Conservation (phyloP, 1,139 yeast genomes). For the Blastobotrys serpentis region DNA sequence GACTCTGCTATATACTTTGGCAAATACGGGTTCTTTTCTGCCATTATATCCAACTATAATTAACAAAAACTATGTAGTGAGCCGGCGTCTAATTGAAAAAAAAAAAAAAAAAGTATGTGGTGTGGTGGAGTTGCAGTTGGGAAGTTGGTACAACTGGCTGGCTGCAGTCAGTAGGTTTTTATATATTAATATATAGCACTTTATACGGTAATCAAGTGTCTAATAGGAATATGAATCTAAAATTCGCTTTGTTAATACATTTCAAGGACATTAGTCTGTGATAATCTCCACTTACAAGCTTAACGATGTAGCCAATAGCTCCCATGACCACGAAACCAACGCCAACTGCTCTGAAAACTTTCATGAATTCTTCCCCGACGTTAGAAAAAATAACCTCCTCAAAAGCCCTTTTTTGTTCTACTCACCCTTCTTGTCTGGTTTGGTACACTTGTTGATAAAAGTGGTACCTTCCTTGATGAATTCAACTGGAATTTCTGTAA, state of each 20-base stretch:
- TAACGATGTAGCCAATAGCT: slow-evolving; percentile 92
- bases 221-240: slow-evolving; percentile 89
- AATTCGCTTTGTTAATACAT: too few relatives aligned
- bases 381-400: slow-evolving; percentile 4
- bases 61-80: too few relatives aligned
- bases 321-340: slow-evolving; percentile 97
- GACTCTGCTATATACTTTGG: slow-evolving; percentile 50
- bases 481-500: slow-evolving; percentile 86
- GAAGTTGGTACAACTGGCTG: too few relatives aligned
- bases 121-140: not conserved
- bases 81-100: too few relatives aligned
- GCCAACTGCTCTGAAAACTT: slow-evolving; percentile 93
- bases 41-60: too few relatives aligned
- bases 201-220: slow-evolving; percentile 85
- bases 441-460: slow-evolving; percentile 86
- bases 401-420: slow-evolving; percentile 21
- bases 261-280: too few relatives aligned
- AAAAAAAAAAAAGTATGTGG: not conserved
- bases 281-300: slow-evolving; percentile 47
- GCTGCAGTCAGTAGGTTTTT: not conserved
- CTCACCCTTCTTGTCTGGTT: slow-evolving; percentile 81
- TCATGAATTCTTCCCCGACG: slow-evolving; percentile 60
- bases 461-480: slow-evolving; percentile 89
- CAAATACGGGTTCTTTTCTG: slow-evolving; percentile 39
- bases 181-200: not conserved